Base-by-base conservation (phyloP, 768 basidiomycete genomes). In the Pulveroboletus frians region DNA sequence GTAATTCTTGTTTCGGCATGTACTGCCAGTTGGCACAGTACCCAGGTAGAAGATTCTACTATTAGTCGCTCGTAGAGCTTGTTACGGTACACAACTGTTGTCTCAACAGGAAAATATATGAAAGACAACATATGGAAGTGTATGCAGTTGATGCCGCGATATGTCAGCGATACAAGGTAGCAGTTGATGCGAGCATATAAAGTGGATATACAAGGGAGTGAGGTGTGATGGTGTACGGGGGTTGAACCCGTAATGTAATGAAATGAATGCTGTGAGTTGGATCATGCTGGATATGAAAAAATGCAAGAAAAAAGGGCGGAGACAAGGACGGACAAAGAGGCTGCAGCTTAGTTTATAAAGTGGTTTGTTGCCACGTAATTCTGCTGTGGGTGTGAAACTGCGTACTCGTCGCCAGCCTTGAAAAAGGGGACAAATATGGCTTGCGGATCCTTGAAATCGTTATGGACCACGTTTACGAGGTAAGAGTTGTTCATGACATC, bases 401-500 rank as follows among this genome's bases (percentile, higher is more conserved):
- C 65, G 51, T 79, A 80, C 64, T 86, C 81, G 36, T 77, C 79
- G 31, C 84, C 86, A 11, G 84, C 85, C 65, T 83, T 81, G 69
- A 80, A 74, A 76, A 97, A 95, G 3, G 92, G 89, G 58, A 75
- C 73, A 67, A 94, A 97, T 69, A 97, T 94, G 18, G 85, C 85
- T 41, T 86, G 75, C 2, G 83, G 67, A 61, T 87, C 78, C 69
- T 89, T 87, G 81, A 91, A 97, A 66, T 95, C 86, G 71, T 96
- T 96, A 69, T 96, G 92, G 23, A 97, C 94, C 57, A 97, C 86
- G 68, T 96, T 96, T 57, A 96, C 92, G 55, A 97, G 84, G 71
- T 81, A 84, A 53, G 75, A 87, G 1, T 77, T 78, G 50, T 92
- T 82, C 85, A 96, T 89, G 62, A 92, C 68, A 31, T 82, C 78